phyloP scores from a whole-genome alignment of 2,329 filamentous ascomycete genomes.

The Fusarium incarnatum region DNA sequence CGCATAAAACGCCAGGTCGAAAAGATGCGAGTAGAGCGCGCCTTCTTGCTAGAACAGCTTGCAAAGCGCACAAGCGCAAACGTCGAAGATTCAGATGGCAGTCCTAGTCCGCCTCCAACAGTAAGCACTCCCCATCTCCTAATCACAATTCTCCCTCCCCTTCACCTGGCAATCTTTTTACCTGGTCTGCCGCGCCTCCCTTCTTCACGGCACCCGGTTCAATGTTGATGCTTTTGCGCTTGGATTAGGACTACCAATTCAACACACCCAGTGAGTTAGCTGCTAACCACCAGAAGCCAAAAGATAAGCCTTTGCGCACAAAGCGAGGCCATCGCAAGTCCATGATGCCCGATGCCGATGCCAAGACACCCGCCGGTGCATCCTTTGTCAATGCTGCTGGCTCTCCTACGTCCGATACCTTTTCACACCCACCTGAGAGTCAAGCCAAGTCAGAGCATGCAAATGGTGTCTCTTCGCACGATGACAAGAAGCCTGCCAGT shows the following conservation, averaged over 20 bases:
- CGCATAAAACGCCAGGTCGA: slow-evolving; percentile 87
- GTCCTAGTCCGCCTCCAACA: slow-evolving; percentile 82
- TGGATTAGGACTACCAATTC: slow-evolving; percentile 51
- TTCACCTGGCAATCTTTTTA: slow-evolving; percentile 34
- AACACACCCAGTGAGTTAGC: slow-evolving; percentile 49
- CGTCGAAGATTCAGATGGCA: slow-evolving; percentile 82
- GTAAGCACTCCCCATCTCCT: slow-evolving; percentile 65
- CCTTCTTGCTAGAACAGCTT: slow-evolving; percentile 79
- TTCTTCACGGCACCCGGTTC: slow-evolving; percentile 39
- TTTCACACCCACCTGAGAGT: slow-evolving; percentile 50
- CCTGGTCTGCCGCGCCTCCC: slow-evolving; percentile 32
- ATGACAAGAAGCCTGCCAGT: slow-evolving; percentile 57
- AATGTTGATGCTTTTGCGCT: slow-evolving; percentile 52
- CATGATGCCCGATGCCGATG: slow-evolving; percentile 58
- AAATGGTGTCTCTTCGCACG: slow-evolving; percentile 57
- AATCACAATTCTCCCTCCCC: slow-evolving; percentile 1
- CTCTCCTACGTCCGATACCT: slow-evolving; percentile 63
- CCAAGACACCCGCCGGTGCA: slow-evolving; percentile 54
- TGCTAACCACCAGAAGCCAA: slow-evolving; percentile 67
- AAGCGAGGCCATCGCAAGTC: slow-evolving; percentile 79
- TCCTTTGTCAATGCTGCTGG: slow-evolving; percentile 61
- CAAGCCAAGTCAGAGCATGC: slow-evolving; percentile 48
- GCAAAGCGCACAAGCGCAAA: slow-evolving; percentile 79
- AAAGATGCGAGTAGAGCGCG: slow-evolving; percentile 89
- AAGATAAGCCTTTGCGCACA: slow-evolving; percentile 80